These are phyloP conservation scores for Tylopilus plumbeoviolaceoides DNA, from an alignment of 768 basidiomycete species.

Conservation along the genomic window DNA sequence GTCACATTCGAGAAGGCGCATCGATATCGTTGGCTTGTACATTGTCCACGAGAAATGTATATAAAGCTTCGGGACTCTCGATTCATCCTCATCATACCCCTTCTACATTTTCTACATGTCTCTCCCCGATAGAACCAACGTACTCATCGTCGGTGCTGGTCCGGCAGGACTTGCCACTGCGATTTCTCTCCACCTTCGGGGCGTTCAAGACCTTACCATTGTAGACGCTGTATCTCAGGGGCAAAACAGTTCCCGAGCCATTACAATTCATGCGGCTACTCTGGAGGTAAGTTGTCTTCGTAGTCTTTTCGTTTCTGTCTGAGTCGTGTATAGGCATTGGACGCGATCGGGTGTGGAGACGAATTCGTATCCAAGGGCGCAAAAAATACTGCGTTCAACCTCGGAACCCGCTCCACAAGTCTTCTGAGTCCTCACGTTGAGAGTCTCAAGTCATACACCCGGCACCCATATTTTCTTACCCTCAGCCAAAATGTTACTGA, in stretches of 20 bases:
- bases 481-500: neutral
- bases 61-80: neutral
- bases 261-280: constrained; percentile 48
- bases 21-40: too few relatives aligned
- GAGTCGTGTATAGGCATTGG: constrained; percentile 41
- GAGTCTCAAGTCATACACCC: constrained; percentile 31
- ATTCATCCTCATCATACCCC: neutral
- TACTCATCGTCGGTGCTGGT: constrained; percentile 51
- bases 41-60: neutral
- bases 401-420: constrained; percentile 14
- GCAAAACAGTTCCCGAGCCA: constrained; percentile 40
- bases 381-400: constrained; percentile 11
- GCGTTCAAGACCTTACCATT: constrained; percentile 38
- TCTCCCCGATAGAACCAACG: constrained; percentile 34
- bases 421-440: neutral
- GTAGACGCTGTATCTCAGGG: constrained; percentile 38
- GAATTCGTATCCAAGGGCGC: constrained; percentile 35
- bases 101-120: constrained; percentile 10
- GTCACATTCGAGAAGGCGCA: too few relatives aligned
- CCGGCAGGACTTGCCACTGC: constrained; percentile 46
- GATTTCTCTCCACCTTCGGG: constrained; percentile 40
- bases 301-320: constrained; percentile 17
- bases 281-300: constrained; percentile 37
- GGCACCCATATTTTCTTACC: constrained; percentile 35
- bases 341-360: constrained; percentile 42